Evolutionary conservation across 176 grass and related monocot genomes (phyloP).

Genomic region (Leersia perrieri): DNA sequence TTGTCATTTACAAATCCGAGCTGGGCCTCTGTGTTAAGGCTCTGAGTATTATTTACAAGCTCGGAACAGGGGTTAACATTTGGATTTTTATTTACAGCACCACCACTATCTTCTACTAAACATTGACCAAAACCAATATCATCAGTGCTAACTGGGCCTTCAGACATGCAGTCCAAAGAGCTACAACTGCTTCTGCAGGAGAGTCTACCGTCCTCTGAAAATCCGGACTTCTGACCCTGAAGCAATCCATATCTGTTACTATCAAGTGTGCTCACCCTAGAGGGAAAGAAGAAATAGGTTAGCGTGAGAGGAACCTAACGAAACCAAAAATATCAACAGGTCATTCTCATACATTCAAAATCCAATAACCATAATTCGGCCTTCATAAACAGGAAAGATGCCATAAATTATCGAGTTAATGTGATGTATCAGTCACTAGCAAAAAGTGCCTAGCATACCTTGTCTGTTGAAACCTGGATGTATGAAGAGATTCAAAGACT

Average conservation of each 20-base stretch:
- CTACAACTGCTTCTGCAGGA: slow-evolving; percentile 69
- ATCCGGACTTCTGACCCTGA: slow-evolving; percentile 38
- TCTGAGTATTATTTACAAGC: slow-evolving; percentile 72
- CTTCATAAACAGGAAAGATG: slow-evolving; percentile 1
- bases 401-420: neutral
- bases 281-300: neutral
- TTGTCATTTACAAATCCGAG: slow-evolving; percentile 84
- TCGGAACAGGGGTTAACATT: slow-evolving; percentile 46
- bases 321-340: neutral
- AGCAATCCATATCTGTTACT: slow-evolving; percentile 45
- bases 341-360: neutral
- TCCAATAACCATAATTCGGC: neutral
- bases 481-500: slow-evolving; percentile 71
- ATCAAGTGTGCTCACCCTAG: slow-evolving; percentile 44
- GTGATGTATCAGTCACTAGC: neutral
- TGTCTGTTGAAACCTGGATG: slow-evolving; percentile 66
- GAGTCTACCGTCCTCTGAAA: slow-evolving; percentile 60
- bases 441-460: slow-evolving; percentile 47
- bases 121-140: slow-evolving; percentile 41
- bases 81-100: slow-evolving; percentile 73
- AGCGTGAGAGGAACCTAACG: slow-evolving; percentile 18
- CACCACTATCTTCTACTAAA: slow-evolving; percentile 42
- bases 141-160: slow-evolving; percentile 51
- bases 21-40: slow-evolving; percentile 58
- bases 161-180: slow-evolving; percentile 69